Evolutionary conservation across 257 asterid species (phyloP).

Genomic region (Solanum medicagineum): DNA sequence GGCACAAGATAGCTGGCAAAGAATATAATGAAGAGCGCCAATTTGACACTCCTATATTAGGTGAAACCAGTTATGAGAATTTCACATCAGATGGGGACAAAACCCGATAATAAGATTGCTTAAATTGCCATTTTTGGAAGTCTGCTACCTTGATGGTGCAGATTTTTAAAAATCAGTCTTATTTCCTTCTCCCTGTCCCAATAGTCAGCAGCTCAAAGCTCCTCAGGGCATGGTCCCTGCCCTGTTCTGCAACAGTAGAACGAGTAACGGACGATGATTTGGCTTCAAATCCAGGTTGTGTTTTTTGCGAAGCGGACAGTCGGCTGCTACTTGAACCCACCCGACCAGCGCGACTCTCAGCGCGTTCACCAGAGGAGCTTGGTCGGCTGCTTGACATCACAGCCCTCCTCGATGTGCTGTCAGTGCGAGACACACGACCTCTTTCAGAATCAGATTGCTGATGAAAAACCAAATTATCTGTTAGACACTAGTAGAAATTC

Average conservation of each 20-base stretch:
- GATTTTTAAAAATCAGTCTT: not conserved
- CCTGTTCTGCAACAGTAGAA: constrained; percentile 34
- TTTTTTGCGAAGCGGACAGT: constrained; percentile 30
- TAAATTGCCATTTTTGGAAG: not conserved
- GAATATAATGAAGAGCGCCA: not conserved
- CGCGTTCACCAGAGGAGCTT: constrained; percentile 56
- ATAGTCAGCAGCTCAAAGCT: constrained; percentile 76
- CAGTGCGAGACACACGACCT: constrained; percentile 38
- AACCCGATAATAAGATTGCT: not conserved
- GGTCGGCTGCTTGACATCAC: constrained; percentile 55
- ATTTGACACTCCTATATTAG: not conserved
- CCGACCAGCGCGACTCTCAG: constrained; percentile 33
- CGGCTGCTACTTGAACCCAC: constrained; percentile 45
- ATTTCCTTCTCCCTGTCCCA: constrained; percentile 69
- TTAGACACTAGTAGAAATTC: not conserved
- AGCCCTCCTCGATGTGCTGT: constrained; percentile 58
- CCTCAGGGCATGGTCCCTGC: constrained; percentile 53
- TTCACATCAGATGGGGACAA: not conserved
- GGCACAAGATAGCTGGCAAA: not conserved
- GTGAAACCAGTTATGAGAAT: not conserved
- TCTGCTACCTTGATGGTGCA: not conserved
- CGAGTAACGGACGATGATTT: constrained; percentile 44
- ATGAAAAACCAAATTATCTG: not conserved
- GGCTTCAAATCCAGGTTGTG: constrained; percentile 44
- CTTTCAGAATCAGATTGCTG: constrained; percentile 54